Percentiles rank a stretch among this genome's conserved stretches.
phyloP scores from a whole-genome alignment of 306 rosid species.

The Ceratonia siliqua region DNA sequence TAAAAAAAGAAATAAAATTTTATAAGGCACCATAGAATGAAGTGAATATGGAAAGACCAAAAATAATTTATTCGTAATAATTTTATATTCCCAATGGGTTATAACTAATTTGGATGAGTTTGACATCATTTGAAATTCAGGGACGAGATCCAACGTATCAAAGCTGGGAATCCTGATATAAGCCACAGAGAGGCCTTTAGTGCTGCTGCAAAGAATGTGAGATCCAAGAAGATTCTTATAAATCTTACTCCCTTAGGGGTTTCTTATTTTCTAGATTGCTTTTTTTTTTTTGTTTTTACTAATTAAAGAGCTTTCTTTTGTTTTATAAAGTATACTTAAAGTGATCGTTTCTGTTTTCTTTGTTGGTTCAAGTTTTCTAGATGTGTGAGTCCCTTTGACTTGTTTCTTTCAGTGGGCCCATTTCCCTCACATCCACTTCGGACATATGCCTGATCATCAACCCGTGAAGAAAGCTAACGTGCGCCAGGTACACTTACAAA shows the following conservation, averaged over 20 bases:
- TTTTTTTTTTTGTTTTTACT: constrained; percentile 12
- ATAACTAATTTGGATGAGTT: not conserved
- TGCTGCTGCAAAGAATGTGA: constrained; percentile 99
- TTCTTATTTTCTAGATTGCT: constrained; percentile 28
- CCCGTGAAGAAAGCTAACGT: constrained; percentile 72
- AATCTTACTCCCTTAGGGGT: constrained; percentile 34
- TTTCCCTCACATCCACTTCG: constrained; percentile 92
- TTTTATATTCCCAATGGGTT: too few relatives aligned
- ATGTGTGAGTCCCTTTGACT: constrained; percentile 15
- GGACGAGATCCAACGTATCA: constrained; percentile 98
- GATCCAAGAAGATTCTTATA: constrained; percentile 41
- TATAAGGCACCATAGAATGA: too few relatives aligned
- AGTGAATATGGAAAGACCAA: too few relatives aligned
- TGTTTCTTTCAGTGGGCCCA: constrained; percentile 83
- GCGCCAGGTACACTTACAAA: constrained; percentile 63
- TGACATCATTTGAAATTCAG: constrained; percentile 44
- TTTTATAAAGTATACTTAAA: not conserved
- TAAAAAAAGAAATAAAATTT: too few relatives aligned
- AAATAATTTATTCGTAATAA: too few relatives aligned
- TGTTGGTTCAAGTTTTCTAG: not conserved
- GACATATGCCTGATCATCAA: constrained; percentile 81
- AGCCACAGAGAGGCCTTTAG: constrained; percentile 99
- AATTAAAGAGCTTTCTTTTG: constrained; percentile 28
- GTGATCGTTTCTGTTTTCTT: not conserved
- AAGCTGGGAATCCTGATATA: constrained; percentile 96